These are phyloP conservation scores for Helotiales sp. DNA, from an alignment of 2,329 filamentous ascomycete genomes.

Conservation along the genomic window DNA sequence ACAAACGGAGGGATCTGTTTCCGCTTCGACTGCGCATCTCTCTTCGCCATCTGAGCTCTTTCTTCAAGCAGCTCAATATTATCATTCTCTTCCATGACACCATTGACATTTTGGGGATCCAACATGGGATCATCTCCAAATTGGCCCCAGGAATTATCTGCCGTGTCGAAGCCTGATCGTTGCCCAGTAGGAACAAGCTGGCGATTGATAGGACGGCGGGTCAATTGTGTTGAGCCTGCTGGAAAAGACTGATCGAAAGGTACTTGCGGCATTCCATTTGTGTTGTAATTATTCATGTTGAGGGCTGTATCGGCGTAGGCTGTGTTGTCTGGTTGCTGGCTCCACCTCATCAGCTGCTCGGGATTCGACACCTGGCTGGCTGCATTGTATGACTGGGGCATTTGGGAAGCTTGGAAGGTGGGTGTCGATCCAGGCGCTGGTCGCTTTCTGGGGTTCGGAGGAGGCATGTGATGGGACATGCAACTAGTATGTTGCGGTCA, in stretches of 20 bases:
- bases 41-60: conserved; percentile 77
- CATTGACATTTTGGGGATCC: conserved; percentile 36
- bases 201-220: conserved; percentile 33
- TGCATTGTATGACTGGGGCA: conserved; percentile 50
- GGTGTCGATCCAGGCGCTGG: conserved; percentile 71
- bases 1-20: conserved; percentile 98
- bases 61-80: conserved; percentile 78
- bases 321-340: conserved; percentile 37
- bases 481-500: conserved; percentile 15
- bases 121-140: conserved; percentile 38
- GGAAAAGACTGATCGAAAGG: conserved; percentile 29
- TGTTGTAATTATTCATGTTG: conserved; percentile 29
- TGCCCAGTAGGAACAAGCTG: conserved; percentile 33
- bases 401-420: conserved; percentile 52
- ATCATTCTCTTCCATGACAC: conserved; percentile 57
- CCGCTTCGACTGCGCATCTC: conserved; percentile 83
- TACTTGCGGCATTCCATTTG: conserved; percentile 24
- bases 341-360: conserved; percentile 57
- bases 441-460: conserved; percentile 65
- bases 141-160: conserved; percentile 40
- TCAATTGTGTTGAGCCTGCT: conserved; percentile 33
- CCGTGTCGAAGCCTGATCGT: conserved; percentile 28
- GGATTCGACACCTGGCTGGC: conserved; percentile 47
- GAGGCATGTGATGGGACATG: conserved; percentile 31
- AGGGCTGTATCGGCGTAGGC: conserved; percentile 37